Conservation (phyloP, 1,284 basidiomycete species). For the Ceratobasidium sp. region DNA sequence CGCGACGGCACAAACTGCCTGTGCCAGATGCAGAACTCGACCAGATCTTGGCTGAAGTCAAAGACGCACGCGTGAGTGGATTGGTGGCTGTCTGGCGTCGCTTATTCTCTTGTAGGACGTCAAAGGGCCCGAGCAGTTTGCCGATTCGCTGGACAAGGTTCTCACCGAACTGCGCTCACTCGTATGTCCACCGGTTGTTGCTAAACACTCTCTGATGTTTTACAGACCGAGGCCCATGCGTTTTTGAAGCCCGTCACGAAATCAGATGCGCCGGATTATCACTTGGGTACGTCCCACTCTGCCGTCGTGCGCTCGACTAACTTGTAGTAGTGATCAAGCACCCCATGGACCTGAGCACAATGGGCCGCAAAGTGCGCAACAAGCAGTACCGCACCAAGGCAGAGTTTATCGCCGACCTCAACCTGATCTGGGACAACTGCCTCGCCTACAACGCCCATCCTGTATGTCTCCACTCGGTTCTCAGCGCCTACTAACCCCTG, state of each 20-base stretch:
- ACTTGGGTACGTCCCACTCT: constrained; percentile 64
- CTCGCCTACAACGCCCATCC: constrained; percentile 89
- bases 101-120: constrained; percentile 55
- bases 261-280: constrained; percentile 88
- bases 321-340: constrained; percentile 72
- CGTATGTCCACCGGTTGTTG: constrained; percentile 55
- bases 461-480: constrained; percentile 56
- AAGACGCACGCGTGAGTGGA: constrained; percentile 71
- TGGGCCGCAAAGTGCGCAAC: constrained; percentile 90
- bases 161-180: constrained; percentile 81
- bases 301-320: background rate
- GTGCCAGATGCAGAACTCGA: constrained; percentile 67
- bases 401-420: constrained; percentile 92
- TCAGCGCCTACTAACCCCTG: background rate
- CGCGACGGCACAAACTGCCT: constrained; percentile 63
- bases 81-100: background rate
- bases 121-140: constrained; percentile 86
- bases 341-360: constrained; percentile 94
- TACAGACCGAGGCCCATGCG: constrained; percentile 83
- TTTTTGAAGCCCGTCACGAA: constrained; percentile 89
- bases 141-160: constrained; percentile 87
- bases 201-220: constrained; percentile 43
- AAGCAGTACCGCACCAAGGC: constrained; percentile 92
- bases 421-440: constrained; percentile 97
- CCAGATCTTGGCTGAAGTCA: constrained; percentile 72